A percentile compares a stretch with the other conserved stretches of the same genome.
Evolutionary conservation across 805 yeast species (phyloP).

Genomic region (Metschnikowia continentalis): DNA sequence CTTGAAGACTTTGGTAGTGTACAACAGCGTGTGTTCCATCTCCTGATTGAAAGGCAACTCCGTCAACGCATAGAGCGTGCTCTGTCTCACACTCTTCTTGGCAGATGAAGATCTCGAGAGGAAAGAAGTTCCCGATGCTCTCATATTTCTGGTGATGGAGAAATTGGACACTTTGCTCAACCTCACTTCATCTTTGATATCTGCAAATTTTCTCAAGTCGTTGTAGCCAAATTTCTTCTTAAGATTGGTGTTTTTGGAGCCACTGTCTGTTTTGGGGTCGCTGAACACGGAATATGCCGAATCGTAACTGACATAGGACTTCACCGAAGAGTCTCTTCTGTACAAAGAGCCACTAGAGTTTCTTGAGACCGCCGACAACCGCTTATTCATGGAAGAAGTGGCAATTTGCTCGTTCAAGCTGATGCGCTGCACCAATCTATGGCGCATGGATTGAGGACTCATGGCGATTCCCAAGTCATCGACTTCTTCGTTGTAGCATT

Average conservation of each 20-base stretch:
- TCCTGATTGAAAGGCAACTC: conserved; percentile 33
- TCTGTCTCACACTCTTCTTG: conserved; percentile 32
- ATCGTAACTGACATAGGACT: conserved; percentile 59
- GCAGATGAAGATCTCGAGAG: conserved; percentile 25
- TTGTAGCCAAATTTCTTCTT: conserved; percentile 49
- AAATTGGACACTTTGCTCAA: conserved; percentile 8
- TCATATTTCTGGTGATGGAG: conserved; percentile 2
- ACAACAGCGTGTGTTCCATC: not conserved
- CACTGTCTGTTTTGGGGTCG: conserved; percentile 12
- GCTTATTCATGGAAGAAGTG: conserved; percentile 8
- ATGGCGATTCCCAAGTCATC: conserved; percentile 40
- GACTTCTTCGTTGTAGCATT: conserved; percentile 38
- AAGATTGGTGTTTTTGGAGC: conserved; percentile 16
- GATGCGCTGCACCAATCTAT: conserved; percentile 19
- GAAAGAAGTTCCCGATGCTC: conserved; percentile 10
- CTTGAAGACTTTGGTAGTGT: conserved; percentile 6
- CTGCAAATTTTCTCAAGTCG: conserved; percentile 39
- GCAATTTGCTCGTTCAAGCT: conserved; percentile 22
- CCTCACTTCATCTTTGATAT: conserved; percentile 4
- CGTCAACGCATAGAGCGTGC: conserved; percentile 37
- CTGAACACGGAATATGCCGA: conserved; percentile 44
- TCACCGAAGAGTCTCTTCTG: conserved; percentile 34
- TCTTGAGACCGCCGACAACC: conserved; percentile 23
- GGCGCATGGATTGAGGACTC: conserved; percentile 33
- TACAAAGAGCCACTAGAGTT: conserved; percentile 31